Percentiles rank a stretch among this genome's conserved stretches.
These are phyloP conservation scores for Corymbia maculata DNA, from an alignment of 345 rosid species.

Conservation along the genomic window DNA sequence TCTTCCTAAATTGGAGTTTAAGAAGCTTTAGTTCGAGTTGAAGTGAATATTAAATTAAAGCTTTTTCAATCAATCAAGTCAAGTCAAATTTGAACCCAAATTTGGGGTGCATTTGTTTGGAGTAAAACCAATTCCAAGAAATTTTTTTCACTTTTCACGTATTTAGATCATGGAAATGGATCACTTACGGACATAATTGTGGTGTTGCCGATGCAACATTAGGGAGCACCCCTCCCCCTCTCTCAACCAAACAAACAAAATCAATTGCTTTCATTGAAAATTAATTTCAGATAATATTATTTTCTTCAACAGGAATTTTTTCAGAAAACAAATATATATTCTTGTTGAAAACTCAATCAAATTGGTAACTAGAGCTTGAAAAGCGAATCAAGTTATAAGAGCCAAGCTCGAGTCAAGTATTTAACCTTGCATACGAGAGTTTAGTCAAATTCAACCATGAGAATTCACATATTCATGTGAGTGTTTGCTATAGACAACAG, in stretches of 20 bases:
- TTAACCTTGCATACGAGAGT: not conserved
- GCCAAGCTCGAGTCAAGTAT: not conserved
- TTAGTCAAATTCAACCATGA: not conserved
- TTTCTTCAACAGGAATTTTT: not conserved
- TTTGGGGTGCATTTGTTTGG: fast-evolving
- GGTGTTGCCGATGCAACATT: not conserved
- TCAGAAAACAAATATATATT: not conserved
- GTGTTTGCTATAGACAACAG: not conserved
- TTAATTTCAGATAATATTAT: not conserved
- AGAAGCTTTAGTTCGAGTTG: not conserved
- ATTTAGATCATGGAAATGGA: not conserved
- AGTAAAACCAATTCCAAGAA: not conserved
- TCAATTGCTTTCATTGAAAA: not conserved
- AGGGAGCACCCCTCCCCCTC: not conserved
- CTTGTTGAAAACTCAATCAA: not conserved
- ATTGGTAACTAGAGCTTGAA: not conserved
- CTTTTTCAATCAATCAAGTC: fast-evolving
- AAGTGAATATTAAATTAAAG: not conserved
- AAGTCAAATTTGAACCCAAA: fast-evolving
- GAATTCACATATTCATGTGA: not conserved
- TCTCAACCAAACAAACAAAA: not conserved
- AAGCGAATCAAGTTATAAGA: not conserved
- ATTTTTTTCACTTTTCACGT: not conserved
- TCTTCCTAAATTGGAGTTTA: too few relatives aligned
- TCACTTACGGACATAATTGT: not conserved